A percentile compares a stretch with the other conserved stretches of the same genome.
Conservation (phyloP, 129 eudicot genomes). For the Pittosporum tobira region DNA sequence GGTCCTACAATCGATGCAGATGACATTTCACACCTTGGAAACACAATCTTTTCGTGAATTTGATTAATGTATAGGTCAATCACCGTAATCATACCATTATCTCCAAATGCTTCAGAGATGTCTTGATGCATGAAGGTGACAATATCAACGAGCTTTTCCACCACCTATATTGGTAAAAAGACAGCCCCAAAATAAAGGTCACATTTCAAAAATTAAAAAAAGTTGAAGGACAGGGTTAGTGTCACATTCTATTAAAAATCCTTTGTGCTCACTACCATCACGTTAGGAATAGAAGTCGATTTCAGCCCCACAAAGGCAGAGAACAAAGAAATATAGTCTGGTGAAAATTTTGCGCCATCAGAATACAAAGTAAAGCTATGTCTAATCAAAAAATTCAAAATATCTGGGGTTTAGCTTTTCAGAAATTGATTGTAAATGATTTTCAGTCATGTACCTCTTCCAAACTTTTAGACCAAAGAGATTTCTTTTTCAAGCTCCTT, state of each 20-base stretch:
- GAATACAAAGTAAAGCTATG: not conserved
- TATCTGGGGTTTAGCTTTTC: not conserved
- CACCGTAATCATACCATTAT: conserved; percentile 36
- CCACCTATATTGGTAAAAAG: conserved; percentile 44
- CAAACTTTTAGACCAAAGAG: conserved; percentile 84
- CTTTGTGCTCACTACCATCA: not conserved
- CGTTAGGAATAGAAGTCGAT: not conserved
- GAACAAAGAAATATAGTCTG: not conserved
- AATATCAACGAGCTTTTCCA: conserved; percentile 96
- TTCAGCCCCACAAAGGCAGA: not conserved
- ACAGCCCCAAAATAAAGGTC: not conserved
- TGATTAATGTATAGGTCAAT: not conserved
- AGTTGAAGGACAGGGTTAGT: not conserved
- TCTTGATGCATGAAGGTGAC: conserved; percentile 86
- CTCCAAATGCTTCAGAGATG: conserved; percentile 68
- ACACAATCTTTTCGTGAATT: not conserved
- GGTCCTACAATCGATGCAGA: not conserved
- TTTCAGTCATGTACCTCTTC: conserved; percentile 57
- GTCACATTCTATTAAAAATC: not conserved
- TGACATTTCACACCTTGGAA: not conserved
- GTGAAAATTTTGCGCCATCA: not conserved
- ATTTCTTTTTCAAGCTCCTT: conserved; percentile 79
- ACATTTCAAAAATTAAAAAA: not conserved
- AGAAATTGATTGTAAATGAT: not conserved
- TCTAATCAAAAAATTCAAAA: not conserved